Percentiles rank a stretch among this genome's conserved stretches.
Conservation (phyloP, 2,329 filamentous ascomycete genomes). For the Fusarium sp. region DNA sequence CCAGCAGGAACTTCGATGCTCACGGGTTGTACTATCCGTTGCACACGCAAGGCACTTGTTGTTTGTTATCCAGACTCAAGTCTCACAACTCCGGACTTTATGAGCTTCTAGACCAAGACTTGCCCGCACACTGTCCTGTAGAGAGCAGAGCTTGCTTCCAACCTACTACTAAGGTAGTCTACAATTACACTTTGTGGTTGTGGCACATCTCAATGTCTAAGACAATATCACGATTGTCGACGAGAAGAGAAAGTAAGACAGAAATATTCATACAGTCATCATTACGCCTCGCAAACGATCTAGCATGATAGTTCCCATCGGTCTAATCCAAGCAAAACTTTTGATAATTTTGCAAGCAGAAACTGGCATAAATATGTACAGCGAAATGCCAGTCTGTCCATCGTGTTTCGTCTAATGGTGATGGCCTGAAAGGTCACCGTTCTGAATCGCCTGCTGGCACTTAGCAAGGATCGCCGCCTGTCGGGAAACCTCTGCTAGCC, state of each 20-base stretch:
- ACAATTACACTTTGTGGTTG: not conserved
- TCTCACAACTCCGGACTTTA: conserved; percentile 25
- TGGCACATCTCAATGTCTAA: not conserved
- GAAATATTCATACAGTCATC: conserved; percentile 4
- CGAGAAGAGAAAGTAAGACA: not conserved
- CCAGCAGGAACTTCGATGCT: conserved; percentile 3
- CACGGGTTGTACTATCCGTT: not conserved
- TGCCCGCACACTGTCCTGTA: conserved; percentile 4
- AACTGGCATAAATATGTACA: conserved; percentile 21
- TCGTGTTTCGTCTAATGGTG: conserved; percentile 18
- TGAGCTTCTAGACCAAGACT: conserved; percentile 7
- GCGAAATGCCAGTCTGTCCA: not conserved
- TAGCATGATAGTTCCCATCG: not conserved
- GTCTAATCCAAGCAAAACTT: conserved; percentile 1
- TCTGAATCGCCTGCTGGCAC: conserved; percentile 67
- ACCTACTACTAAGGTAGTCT: not conserved
- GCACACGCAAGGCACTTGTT: conserved; percentile 8
- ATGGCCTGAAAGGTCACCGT: conserved; percentile 40
- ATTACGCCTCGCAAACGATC: conserved; percentile 8
- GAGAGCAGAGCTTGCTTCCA: conserved; percentile 8
- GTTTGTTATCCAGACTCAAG: not conserved
- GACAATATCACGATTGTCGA: conserved; percentile 11
- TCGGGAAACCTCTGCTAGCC: conserved; percentile 79
- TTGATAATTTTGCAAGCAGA: not conserved
- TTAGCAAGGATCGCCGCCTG: conserved; percentile 82